Base-by-base conservation (phyloP, 2,329 filamentous ascomycete species). In the Atkinsonella texensis region DNA sequence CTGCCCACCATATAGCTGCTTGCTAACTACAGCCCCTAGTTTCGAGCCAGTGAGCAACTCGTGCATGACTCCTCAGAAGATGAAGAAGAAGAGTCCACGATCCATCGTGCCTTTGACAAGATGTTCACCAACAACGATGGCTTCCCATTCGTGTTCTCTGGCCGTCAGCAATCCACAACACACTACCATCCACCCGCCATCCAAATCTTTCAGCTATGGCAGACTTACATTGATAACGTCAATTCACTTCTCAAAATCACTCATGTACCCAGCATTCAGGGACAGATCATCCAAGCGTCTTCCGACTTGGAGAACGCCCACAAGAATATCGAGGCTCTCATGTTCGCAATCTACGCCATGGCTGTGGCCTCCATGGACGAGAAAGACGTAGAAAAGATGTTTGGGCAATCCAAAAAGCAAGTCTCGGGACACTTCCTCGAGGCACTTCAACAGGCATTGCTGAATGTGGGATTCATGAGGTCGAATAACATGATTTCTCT, bases 171-270 rank as follows among this genome's bases (percentile, higher is more conserved):
- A 17, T 68, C 67, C 46, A 67, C 79, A 47, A 72, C 73, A 3
- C 67, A 69, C 47, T 63, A 70, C 15, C 78, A 81, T 55, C 80
- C 80, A 10, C 62, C 74, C 1, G 68, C 75, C 23, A 74, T 81
- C 18, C 77, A 81, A 53, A 81, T 82, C 50, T 76, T 83, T 53
- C 74, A 79, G 56, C 69, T 84, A 17, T 87, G 84, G 83, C 82
- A 86, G 63, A 73, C 79, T 15, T 87, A 84, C 60, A 73, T 87
- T 42, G 77, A 81, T 55, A 85, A 85, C 58, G 78, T 87, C 57
- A 81, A 87, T 57, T 81, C 83, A 0, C 62, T 88, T 6, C 70
- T 85, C 46, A 87, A 85, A 59, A 71, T 87, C 52, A 83, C 80
- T 0, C 84, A 87, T 59, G 76, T 79, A 0, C 81, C 82, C 0